phyloP scores from a whole-genome alignment of 371 early-diverging fungal genomes.

The Vairimorpha ceranae region DNA sequence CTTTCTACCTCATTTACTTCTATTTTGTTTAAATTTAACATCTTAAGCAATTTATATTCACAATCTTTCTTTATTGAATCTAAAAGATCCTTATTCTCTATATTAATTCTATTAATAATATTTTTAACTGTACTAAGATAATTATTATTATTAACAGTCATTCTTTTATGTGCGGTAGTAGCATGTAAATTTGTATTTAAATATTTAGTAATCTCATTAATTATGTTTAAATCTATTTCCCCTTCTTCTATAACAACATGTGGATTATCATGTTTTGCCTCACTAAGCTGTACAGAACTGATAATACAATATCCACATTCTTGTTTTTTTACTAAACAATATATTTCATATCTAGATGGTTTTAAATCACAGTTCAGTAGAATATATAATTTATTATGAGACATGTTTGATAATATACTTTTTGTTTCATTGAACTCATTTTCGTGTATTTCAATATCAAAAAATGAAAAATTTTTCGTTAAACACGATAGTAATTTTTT shows the following conservation, averaged over 20 bases:
- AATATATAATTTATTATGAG: conserved; percentile 19
- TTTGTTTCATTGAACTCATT: conserved; percentile 17
- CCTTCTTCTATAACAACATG: background rate
- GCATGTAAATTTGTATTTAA: conserved; percentile 14
- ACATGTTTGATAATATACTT: conserved; percentile 26
- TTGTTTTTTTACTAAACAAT: conserved; percentile 36
- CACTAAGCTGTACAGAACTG: background rate
- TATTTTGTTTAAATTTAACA: conserved; percentile 10
- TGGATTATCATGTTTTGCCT: conserved; percentile 37
- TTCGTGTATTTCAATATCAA: conserved; percentile 15
- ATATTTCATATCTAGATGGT: conserved; percentile 48
- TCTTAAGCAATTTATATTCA: conserved; percentile 32
- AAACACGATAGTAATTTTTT: conserved; percentile 14
- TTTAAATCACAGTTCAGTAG: conserved; percentile 33
- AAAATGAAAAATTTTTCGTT: background rate
- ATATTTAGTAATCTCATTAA: conserved; percentile 14
- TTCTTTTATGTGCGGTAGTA: conserved; percentile 35
- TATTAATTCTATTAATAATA: conserved; percentile 29
- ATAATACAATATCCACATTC: conserved; percentile 28
- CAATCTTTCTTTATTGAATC: conserved; percentile 30
- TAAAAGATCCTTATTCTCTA: background rate
- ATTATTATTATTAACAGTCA: conserved; percentile 13
- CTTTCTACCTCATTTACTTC: conserved; percentile 25
- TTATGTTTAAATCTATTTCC: background rate
- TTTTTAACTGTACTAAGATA: conserved; percentile 28